Conservation (phyloP, 2,329 filamentous ascomycete species). For the Fusarium compactum region DNA sequence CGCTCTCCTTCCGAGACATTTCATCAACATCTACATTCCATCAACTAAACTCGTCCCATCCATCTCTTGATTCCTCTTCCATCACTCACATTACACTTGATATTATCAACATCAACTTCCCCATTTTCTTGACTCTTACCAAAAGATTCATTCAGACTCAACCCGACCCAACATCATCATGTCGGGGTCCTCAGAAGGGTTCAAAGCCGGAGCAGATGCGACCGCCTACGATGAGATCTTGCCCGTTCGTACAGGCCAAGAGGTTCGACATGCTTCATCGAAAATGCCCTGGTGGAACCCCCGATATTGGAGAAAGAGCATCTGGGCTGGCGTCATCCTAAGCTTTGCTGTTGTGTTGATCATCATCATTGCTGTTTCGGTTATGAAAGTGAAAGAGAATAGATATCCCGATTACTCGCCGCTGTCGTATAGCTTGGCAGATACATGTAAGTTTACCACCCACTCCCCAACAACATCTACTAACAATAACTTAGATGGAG, state of each 20-base stretch:
- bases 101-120: not conserved
- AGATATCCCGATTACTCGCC: slow-evolving; percentile 62
- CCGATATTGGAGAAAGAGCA: slow-evolving; percentile 65
- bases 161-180: slow-evolving; percentile 7
- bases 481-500: slow-evolving; percentile 56
- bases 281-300: slow-evolving; percentile 60
- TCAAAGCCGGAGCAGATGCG: slow-evolving; percentile 42
- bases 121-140: not conserved
- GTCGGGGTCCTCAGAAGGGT: slow-evolving; percentile 15
- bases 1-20: slow-evolving; percentile 14
- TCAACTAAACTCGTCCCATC: not conserved
- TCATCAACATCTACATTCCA: slow-evolving; percentile 2
- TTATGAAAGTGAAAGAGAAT: slow-evolving; percentile 55
- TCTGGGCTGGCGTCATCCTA: slow-evolving; percentile 59
- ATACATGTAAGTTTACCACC: slow-evolving; percentile 59
- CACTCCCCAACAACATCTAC: not conserved
- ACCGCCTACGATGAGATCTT: slow-evolving; percentile 49
- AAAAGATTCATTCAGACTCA: not conserved
- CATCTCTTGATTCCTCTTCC: slow-evolving; percentile 1
- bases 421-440: slow-evolving; percentile 61
- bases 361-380: slow-evolving; percentile 61
- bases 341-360: slow-evolving; percentile 60
- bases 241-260: slow-evolving; percentile 35
- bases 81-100: not conserved
- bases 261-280: slow-evolving; percentile 41